phyloP scores from a whole-genome alignment of 441 rosid species.

The Gossypium trilobum region DNA sequence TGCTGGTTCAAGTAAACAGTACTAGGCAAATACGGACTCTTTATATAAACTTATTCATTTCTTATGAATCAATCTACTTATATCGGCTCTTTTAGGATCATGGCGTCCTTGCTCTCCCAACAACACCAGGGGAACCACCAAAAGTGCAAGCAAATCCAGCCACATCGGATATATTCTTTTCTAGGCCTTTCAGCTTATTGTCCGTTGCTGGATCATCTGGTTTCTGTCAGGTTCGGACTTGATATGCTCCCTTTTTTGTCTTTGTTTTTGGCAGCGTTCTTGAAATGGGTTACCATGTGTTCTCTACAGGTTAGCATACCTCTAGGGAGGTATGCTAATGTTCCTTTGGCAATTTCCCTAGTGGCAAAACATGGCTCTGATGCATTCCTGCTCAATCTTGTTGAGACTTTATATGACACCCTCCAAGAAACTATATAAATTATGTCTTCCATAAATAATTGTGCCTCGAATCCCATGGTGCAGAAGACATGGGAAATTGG shows the following conservation, averaged over 20 bases:
- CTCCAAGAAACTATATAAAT: conserved; percentile 25
- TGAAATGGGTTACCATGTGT: background rate
- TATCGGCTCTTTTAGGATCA: conserved; percentile 36
- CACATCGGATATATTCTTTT: conserved; percentile 39
- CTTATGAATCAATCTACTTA: background rate
- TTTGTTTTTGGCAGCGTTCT: background rate
- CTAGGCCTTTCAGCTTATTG: conserved; percentile 61
- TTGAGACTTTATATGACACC: conserved; percentile 39
- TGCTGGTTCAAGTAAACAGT: background rate
- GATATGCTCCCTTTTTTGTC: background rate
- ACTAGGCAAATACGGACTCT: background rate
- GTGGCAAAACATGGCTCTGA: conserved; percentile 72
- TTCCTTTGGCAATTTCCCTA: conserved; percentile 66
- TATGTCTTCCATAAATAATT: background rate
- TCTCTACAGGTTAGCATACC: conserved; percentile 63
- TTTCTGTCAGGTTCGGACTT: conserved; percentile 61
- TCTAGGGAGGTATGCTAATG: conserved; percentile 42
- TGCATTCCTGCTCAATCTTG: conserved; percentile 61
- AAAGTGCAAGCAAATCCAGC: conserved; percentile 51
- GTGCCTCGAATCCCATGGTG: background rate
- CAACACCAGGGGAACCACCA: conserved; percentile 76
- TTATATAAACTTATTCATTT: background rate
- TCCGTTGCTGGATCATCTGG: conserved; percentile 76
- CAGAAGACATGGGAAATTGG: conserved; percentile 5
- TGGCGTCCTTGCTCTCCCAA: conserved; percentile 67